These are phyloP conservation scores for Perilla frutescens DNA, from an alignment of 257 asterid species.

Conservation along the genomic window DNA sequence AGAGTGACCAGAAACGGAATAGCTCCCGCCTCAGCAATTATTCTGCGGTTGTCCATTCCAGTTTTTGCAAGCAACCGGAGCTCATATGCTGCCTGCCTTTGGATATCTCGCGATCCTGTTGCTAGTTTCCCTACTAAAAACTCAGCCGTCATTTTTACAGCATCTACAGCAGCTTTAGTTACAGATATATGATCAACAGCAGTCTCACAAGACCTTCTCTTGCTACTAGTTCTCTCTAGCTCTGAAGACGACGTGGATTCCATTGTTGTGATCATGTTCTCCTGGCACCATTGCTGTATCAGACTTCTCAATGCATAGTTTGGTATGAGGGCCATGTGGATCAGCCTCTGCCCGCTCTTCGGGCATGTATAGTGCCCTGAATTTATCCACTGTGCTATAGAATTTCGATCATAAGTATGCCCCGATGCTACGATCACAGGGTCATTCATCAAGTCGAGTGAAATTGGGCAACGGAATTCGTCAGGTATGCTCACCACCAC, in stretches of 20 bases:
- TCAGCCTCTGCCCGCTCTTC: slow-evolving; percentile 81
- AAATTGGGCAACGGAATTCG: slow-evolving; percentile 81
- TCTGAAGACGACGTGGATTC: slow-evolving; percentile 56
- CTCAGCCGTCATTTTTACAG: slow-evolving; percentile 82
- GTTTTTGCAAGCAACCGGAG: slow-evolving; percentile 77
- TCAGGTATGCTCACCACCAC: slow-evolving; percentile 58
- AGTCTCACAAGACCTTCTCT: slow-evolving; percentile 51
- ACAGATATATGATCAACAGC: slow-evolving; percentile 74
- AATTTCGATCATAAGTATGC: slow-evolving; percentile 78
- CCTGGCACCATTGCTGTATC: slow-evolving; percentile 80
- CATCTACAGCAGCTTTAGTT: slow-evolving; percentile 66
- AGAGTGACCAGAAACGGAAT: slow-evolving; percentile 77
- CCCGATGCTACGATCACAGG: slow-evolving; percentile 90
- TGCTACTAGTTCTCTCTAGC: slow-evolving; percentile 47
- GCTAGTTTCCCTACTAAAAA: slow-evolving; percentile 81
- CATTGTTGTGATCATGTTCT: slow-evolving; percentile 58
- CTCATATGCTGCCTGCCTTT: slow-evolving; percentile 86
- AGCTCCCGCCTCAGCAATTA: slow-evolving; percentile 87
- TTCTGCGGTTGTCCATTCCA: slow-evolving; percentile 89
- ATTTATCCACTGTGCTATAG: slow-evolving; percentile 86
- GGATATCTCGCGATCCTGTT: slow-evolving; percentile 77
- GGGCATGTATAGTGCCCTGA: slow-evolving; percentile 91
- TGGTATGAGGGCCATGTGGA: slow-evolving; percentile 87
- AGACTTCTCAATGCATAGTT: slow-evolving; percentile 73
- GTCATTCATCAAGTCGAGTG: slow-evolving; percentile 83